A percentile compares a stretch with the other conserved stretches of the same genome.
phyloP scores from a whole-genome alignment of 306 rosid species.

The Cyamopsis tetragonoloba region DNA sequence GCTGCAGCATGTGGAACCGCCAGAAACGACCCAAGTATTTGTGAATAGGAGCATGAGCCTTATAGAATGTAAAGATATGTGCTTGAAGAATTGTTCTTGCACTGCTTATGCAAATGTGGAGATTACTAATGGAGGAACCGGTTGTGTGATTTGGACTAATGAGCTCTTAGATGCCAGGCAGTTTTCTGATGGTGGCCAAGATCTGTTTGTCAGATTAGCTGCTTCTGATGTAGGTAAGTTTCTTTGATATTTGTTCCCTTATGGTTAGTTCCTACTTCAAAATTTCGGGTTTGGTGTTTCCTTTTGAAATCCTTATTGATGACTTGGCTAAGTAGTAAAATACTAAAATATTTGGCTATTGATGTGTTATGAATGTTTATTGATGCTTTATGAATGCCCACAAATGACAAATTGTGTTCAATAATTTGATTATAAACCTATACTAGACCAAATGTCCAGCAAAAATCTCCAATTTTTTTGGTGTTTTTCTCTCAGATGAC shows the following conservation, averaged over 20 bases:
- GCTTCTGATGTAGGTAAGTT: slow-evolving; percentile 70
- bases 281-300: too few species aligned
- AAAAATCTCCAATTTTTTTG: too few species aligned
- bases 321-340: too few species aligned
- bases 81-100: slow-evolving; percentile 56
- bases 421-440: too few species aligned
- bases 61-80: slow-evolving; percentile 42
- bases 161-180: slow-evolving; percentile 46
- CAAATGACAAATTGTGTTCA: too few species aligned
- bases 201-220: slow-evolving; percentile 52
- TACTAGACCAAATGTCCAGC: too few species aligned
- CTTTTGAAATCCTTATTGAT: too few species aligned
- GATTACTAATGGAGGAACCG: slow-evolving; percentile 39
- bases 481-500: too few species aligned
- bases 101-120: slow-evolving; percentile 49
- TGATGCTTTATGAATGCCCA: too few species aligned
- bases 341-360: too few species aligned
- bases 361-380: too few species aligned
- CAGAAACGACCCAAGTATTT: slow-evolving; percentile 14
- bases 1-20: not conserved
- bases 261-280: too few species aligned
- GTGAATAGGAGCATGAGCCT: slow-evolving; percentile 16
- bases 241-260: not conserved
- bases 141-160: slow-evolving; percentile 59
- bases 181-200: slow-evolving; percentile 51